Conservation (phyloP, 495 filamentous ascomycete genomes). For the Daldinia childiae region DNA sequence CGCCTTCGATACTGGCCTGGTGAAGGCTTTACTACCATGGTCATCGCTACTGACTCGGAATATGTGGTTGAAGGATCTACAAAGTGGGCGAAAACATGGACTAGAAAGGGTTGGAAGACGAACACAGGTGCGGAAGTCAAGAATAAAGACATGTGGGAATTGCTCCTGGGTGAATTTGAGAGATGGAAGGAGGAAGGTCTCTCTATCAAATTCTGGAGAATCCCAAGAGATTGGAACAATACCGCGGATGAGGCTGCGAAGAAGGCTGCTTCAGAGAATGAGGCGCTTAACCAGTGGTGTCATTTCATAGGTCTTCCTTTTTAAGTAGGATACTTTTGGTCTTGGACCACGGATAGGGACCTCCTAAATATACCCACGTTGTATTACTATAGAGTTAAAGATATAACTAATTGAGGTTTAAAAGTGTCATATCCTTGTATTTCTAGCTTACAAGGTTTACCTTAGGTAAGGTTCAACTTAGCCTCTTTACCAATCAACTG, state of each 20-base stretch:
- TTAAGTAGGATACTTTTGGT: too few species aligned
- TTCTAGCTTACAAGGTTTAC: too few species aligned
- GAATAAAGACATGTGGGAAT: slow-evolving; percentile 57
- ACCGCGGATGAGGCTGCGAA: slow-evolving; percentile 56
- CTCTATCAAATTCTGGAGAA: slow-evolving; percentile 55
- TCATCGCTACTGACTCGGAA: slow-evolving; percentile 59
- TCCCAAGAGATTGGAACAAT: slow-evolving; percentile 52
- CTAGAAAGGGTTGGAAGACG: slow-evolving; percentile 52
- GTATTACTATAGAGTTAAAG: too few species aligned
- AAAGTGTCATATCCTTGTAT: too few species aligned
- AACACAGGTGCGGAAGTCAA: slow-evolving; percentile 37
- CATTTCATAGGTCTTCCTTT: too few species aligned
- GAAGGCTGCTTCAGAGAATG: slow-evolving; percentile 35
- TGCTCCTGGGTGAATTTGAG: slow-evolving; percentile 50
- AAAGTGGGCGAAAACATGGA: slow-evolving; percentile 53
- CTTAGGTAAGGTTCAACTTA: too few species aligned
- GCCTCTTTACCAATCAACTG: too few species aligned
- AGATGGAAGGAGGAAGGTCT: slow-evolving; percentile 34
- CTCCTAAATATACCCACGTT: too few species aligned
- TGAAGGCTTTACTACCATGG: slow-evolving; percentile 52
- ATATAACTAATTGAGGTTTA: too few species aligned
- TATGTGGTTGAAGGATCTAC: slow-evolving; percentile 56
- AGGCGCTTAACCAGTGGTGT: not conserved
- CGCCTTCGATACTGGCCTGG: slow-evolving; percentile 47
- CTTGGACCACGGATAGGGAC: too few species aligned